Conservation (phyloP, 2,329 filamentous ascomycete species). For the Aspergillus fructus region DNA sequence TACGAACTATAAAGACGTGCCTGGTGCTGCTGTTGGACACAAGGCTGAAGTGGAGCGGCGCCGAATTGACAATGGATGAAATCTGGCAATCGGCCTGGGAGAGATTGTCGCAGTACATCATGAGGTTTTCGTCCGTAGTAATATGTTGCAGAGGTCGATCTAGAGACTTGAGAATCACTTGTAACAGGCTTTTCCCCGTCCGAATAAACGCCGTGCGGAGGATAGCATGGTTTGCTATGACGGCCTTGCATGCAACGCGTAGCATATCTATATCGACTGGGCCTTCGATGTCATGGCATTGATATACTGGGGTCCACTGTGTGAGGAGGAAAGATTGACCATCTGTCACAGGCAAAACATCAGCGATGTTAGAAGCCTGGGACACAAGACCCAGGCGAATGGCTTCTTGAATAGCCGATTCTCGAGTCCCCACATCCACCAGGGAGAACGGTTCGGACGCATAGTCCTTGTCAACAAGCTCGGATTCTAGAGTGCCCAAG, state of each 20-base stretch:
- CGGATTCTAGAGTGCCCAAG: no score
- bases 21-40: not conserved
- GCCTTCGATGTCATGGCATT: no score
- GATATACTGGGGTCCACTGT: not conserved
- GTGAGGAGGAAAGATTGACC: not conserved
- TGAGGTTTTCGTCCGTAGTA: not conserved
- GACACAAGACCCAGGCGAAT: no score
- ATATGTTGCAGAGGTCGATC: not conserved
- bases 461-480: no score
- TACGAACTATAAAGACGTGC: not conserved
- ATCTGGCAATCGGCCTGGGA: not conserved
- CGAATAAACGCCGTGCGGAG: not conserved
- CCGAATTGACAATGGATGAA: not conserved
- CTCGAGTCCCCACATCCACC: no score
- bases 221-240: not conserved
- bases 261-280: not conserved
- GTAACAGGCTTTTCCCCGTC: not conserved
- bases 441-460: no score
- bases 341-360: no score
- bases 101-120: not conserved
- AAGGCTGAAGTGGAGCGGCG: not conserved
- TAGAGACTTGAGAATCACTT: not conserved
- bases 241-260: not conserved
- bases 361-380: no score
- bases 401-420: no score